phyloP scores from a whole-genome alignment of 257 asterid species.

The Sherardia arvensis region DNA sequence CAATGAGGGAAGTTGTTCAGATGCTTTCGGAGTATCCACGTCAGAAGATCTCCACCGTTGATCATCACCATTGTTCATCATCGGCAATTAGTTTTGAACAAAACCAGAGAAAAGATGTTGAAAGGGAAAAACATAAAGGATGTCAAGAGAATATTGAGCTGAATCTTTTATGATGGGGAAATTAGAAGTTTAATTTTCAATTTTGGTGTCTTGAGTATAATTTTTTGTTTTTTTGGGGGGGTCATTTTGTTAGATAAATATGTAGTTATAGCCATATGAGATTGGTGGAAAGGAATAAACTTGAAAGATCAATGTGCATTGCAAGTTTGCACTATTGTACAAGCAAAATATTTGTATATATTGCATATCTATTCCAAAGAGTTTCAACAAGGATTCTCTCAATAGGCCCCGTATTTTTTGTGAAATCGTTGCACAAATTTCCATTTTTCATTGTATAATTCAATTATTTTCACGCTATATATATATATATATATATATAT shows the following conservation, averaged over 20 bases:
- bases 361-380: background rate
- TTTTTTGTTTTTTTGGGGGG: background rate
- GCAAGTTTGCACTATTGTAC: slow-evolving; percentile 9
- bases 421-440: no score
- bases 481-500: no score
- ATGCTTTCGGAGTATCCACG: slow-evolving; percentile 78
- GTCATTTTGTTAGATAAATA: slow-evolving; percentile 7
- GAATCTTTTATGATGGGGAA: slow-evolving; percentile 29
- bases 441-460: no score
- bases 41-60: slow-evolving; percentile 22
- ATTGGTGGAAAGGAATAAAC: background rate
- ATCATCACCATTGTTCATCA: slow-evolving; percentile 23
- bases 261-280: background rate
- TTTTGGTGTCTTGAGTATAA: background rate
- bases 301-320: background rate
- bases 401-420: no score
- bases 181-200: background rate
- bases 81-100: background rate
- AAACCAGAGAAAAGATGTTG: slow-evolving; percentile 14
- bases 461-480: no score
- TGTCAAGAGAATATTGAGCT: slow-evolving; percentile 16
- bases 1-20: slow-evolving; percentile 89
- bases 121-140: slow-evolving; percentile 19
- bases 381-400: no score
- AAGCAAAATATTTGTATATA: slow-evolving; percentile 8